Evolutionary conservation across 805 yeast species (phyloP).

Genomic region (Ogataea naganishii): DNA sequence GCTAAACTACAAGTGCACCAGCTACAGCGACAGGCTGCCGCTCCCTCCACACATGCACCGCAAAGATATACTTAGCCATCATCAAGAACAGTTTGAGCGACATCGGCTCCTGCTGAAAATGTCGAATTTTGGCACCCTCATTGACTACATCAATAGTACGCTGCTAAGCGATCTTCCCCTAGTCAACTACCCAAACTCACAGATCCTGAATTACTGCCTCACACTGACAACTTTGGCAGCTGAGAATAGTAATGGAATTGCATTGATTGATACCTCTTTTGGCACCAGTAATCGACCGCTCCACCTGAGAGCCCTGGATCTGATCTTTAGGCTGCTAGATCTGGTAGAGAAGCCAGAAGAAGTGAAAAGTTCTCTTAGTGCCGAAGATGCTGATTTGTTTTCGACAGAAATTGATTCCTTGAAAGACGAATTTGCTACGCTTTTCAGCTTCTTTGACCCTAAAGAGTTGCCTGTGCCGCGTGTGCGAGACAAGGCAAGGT

Average conservation of each 20-base stretch:
- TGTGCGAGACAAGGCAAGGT: neutral
- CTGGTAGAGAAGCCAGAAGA: slow-evolving; percentile 12
- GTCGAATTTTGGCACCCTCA: slow-evolving; percentile 25
- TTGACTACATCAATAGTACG: slow-evolving; percentile 25
- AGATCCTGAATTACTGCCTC: slow-evolving; percentile 24
- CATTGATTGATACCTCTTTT: slow-evolving; percentile 20
- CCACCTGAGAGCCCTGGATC: slow-evolving; percentile 23
- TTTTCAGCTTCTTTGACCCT: slow-evolving; percentile 4
- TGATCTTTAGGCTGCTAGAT: slow-evolving; percentile 16
- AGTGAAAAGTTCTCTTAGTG: slow-evolving; percentile 7
- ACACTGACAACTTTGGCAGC: slow-evolving; percentile 27
- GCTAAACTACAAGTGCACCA: too few relatives aligned
- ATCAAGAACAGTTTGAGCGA: slow-evolving; percentile 6
- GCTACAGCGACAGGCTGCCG: too few relatives aligned
- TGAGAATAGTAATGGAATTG: slow-evolving; percentile 13
- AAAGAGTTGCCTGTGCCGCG: neutral
- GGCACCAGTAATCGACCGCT: slow-evolving; percentile 16
- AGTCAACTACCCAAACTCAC: slow-evolving; percentile 23
- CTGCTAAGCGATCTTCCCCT: slow-evolving; percentile 15
- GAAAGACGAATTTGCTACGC: slow-evolving; percentile 10
- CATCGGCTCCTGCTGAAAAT: slow-evolving; percentile 8
- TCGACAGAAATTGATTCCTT: slow-evolving; percentile 11
- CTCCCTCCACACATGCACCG: too few relatives aligned
- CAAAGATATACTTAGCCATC: too few relatives aligned
- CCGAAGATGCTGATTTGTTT: slow-evolving; percentile 21